These are phyloP conservation scores for Erythrophleum fordii DNA, from an alignment of 306 rosid species.

Conservation along the genomic window DNA sequence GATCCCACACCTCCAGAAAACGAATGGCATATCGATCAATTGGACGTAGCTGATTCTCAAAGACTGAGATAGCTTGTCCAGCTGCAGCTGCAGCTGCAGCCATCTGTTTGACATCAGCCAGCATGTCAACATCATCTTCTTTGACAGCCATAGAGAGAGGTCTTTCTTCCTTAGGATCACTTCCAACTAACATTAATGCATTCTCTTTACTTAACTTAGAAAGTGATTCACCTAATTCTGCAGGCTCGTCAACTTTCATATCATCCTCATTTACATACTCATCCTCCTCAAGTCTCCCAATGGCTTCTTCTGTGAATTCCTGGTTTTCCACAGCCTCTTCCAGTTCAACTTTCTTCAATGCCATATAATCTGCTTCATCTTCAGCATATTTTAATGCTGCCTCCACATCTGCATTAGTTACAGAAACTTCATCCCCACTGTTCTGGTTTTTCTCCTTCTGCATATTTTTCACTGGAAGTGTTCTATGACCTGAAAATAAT, in stretches of 20 bases:
- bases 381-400: conserved; percentile 91
- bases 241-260: conserved; percentile 71
- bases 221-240: conserved; percentile 60
- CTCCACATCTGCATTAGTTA: conserved; percentile 85
- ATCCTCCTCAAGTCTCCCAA: conserved; percentile 94
- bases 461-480: conserved; percentile 64
- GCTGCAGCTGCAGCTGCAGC: conserved; percentile 96
- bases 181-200: conserved; percentile 45
- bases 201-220: conserved; percentile 65
- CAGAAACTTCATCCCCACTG: conserved; percentile 62
- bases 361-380: conserved; percentile 99
- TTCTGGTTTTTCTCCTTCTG: conserved; percentile 68
- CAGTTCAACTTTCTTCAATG: conserved; percentile 88
- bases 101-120: conserved; percentile 95
- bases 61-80: conserved; percentile 85
- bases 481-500: conserved; percentile 84
- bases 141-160: conserved; percentile 50
- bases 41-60: conserved; percentile 87
- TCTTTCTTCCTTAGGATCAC: conserved; percentile 67
- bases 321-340: conserved; percentile 99
- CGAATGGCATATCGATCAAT: conserved; percentile 96
- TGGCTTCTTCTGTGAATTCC: conserved; percentile 95
- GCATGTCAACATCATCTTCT: conserved; percentile 92
- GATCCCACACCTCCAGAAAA: conserved; percentile 96
- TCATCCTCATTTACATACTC: conserved; percentile 87